These are phyloP conservation scores for Fistulinella prunicolor DNA, from an alignment of 768 basidiomycete genomes.

Conservation along the genomic window DNA sequence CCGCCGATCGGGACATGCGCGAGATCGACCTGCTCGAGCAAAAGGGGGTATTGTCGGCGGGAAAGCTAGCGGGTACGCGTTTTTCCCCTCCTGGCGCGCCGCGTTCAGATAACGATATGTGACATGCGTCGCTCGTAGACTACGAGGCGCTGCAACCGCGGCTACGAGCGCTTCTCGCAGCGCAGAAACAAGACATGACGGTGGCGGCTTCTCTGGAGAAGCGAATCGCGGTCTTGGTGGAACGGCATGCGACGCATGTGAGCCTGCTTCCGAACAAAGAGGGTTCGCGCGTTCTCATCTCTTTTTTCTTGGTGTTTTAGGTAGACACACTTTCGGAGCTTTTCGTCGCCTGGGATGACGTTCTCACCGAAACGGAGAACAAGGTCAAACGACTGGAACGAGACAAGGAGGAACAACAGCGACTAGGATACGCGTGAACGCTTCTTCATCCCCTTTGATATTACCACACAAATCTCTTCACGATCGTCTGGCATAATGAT, in stretches of 20 bases:
- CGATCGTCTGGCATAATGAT: constrained; percentile 11
- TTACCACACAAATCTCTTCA: background rate
- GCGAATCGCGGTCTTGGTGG: constrained; percentile 61
- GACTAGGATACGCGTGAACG: constrained; percentile 55
- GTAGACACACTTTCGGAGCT: constrained; percentile 80
- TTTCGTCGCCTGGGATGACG: constrained; percentile 84
- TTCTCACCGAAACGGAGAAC: constrained; percentile 64
- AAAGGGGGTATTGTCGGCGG: constrained; percentile 69
- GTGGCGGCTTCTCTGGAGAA: constrained; percentile 61
- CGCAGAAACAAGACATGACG: constrained; percentile 56
- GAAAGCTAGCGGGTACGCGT: constrained; percentile 57
- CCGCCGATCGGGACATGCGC: constrained; percentile 76
- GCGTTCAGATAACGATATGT: background rate
- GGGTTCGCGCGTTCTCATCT: background rate
- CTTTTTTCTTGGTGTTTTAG: constrained; percentile 40
- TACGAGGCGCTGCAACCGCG: constrained; percentile 67
- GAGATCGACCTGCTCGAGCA: constrained; percentile 71
- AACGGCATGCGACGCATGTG: constrained; percentile 70
- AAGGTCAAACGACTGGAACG: constrained; percentile 56
- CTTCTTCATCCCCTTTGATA: background rate
- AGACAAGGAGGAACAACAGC: constrained; percentile 55
- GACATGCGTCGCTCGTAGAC: constrained; percentile 35
- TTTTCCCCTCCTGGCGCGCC: background rate
- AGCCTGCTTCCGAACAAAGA: constrained; percentile 17
- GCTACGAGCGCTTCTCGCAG: constrained; percentile 54